Conservation (phyloP, 441 rosid species). For the Aleurites moluccanus region DNA sequence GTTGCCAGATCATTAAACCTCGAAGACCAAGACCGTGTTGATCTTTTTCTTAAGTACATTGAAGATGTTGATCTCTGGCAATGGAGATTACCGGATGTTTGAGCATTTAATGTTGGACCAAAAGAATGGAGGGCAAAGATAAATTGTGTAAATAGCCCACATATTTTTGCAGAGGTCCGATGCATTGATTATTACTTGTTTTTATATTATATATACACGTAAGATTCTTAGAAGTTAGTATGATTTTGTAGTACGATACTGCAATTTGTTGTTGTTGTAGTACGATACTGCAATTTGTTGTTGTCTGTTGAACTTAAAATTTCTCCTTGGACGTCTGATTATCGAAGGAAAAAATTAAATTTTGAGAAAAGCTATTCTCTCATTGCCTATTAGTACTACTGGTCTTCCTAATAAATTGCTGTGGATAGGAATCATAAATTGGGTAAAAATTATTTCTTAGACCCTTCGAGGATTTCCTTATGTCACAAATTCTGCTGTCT, state of each 20-base stretch:
- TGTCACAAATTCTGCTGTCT: too few species aligned
- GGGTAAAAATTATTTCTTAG: too few species aligned
- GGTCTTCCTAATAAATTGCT: too few species aligned
- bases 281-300: not conserved
- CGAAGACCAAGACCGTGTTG: constrained; percentile 42
- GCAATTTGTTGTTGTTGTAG: not conserved
- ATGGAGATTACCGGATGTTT: constrained; percentile 58
- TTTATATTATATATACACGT: not conserved
- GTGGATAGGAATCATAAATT: too few species aligned
- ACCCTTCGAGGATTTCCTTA: too few species aligned
- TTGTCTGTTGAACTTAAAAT: not conserved
- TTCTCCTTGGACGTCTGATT: not conserved
- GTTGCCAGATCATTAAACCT: constrained; percentile 38
- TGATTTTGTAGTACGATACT: not conserved
- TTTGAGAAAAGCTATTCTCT: too few species aligned
- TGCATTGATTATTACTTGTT: constrained; percentile 23
- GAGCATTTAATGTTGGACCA: constrained; percentile 56
- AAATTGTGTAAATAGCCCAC: constrained; percentile 64
- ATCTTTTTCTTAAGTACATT: constrained; percentile 42
- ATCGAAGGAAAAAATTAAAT: not conserved
- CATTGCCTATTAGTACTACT: too few species aligned
- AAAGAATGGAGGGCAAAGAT: constrained; percentile 61
- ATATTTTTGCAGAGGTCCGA: constrained; percentile 64
- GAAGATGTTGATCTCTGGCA: constrained; percentile 70
- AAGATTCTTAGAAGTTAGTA: not conserved